These are phyloP conservation scores for Acacia melanoxylon DNA, from an alignment of 306 rosid genomes.

Conservation along the genomic window DNA sequence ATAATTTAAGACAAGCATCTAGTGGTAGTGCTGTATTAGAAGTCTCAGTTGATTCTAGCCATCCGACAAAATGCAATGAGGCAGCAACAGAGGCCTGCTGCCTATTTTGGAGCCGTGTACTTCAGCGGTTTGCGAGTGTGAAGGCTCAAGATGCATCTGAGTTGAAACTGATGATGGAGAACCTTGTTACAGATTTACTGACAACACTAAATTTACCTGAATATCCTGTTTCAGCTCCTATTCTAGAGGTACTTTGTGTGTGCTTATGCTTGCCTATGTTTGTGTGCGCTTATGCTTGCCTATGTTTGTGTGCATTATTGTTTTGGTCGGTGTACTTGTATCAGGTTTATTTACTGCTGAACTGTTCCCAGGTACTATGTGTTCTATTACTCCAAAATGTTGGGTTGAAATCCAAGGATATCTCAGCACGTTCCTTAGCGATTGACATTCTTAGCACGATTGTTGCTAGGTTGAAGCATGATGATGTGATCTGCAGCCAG, in stretches of 20 bases:
- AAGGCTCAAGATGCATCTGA: conserved; percentile 92
- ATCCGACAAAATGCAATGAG: conserved; percentile 69
- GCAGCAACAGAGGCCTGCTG: conserved; percentile 78
- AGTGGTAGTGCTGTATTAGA: not conserved
- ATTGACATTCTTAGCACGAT: conserved; percentile 94
- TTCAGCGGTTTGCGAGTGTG: conserved; percentile 78
- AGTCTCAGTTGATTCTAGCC: conserved; percentile 62
- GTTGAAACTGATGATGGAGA: conserved; percentile 82
- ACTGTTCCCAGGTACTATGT: conserved; percentile 83
- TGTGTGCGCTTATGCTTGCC: not conserved
- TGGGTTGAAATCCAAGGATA: conserved; percentile 85
- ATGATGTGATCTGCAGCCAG: conserved; percentile 67
- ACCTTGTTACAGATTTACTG: conserved; percentile 83
- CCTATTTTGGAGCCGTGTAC: conserved; percentile 87
- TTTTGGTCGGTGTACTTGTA: conserved; percentile 17
- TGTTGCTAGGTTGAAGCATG: conserved; percentile 99
- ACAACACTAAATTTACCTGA: conserved; percentile 86
- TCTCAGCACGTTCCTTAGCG: conserved; percentile 81
- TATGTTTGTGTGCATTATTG: not conserved
- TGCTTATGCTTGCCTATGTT: not conserved
- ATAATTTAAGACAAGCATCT: conserved; percentile 33
- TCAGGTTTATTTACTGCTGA: conserved; percentile 35
- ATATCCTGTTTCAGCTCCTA: conserved; percentile 93
- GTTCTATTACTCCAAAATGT: conserved; percentile 91
- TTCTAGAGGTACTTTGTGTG: conserved; percentile 64